Evolutionary conservation across 2,329 filamentous ascomycete genomes (phyloP), one percentile per base, ranked within the genome.

Genomic region (Colletotrichum liriopes): DNA sequence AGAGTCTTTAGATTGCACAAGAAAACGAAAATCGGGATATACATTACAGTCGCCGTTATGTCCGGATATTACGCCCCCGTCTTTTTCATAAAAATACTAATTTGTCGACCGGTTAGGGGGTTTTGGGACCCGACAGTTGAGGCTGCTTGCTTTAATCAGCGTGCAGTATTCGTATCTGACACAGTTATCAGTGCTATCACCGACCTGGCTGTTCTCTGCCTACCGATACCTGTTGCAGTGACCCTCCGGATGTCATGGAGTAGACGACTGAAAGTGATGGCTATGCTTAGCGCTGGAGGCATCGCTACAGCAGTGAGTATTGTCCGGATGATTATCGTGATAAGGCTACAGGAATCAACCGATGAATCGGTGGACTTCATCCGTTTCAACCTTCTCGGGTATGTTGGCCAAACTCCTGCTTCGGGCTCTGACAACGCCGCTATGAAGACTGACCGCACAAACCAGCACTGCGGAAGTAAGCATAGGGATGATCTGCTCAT

Each of bases 1-100:
- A 79, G 84, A 20, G 82, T 86, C 9, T 86, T 86, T 74, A 81
- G 80, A 16, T 78, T 82, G 3, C 82, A 84, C 71, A 80, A 78
- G 47, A 84, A 84, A 74, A 80, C 79, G 5, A 77, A 82, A 6
- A 77, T 81, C 8, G 80, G 82, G 37, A 81, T 85, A 51, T 82
- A 82, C 73, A 37, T 80, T 45, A 80, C 84, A 58, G 78, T 85
- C 23, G 78, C 70, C 5, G 63, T 83, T 56, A 80, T 85, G 64
- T 74, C 82, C 0, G 74, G 75, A 7, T 85, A 85, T 75, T 86
- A 69, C 6, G 5, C 54, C 1, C 70, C 65, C 9, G 70, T 72
- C 7, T 32, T 72, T 4, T 32, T 85, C 41, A 77, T 86, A 47
- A 85, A 86, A 65, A 81, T 84, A 47, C 78, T 82, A 54, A 69